Percentiles rank a stretch among this genome's conserved stretches.
These are phyloP conservation scores for Candida methanosorbosa DNA, from an alignment of 805 yeast species.

Conservation along the genomic window DNA sequence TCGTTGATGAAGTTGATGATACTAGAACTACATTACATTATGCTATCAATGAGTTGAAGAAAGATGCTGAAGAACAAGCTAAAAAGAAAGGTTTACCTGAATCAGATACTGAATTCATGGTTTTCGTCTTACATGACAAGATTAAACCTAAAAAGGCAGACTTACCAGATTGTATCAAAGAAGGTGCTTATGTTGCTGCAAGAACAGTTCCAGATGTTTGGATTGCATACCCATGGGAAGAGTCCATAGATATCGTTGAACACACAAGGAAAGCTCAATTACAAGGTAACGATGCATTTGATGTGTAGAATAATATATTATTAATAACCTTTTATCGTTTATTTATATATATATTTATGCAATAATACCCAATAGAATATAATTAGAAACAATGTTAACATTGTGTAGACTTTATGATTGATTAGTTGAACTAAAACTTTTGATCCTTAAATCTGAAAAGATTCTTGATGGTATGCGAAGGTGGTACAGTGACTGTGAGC, in stretches of 20 bases:
- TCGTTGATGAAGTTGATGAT: constrained; percentile 82
- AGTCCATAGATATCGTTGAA: constrained; percentile 62
- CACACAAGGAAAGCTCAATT: constrained; percentile 65
- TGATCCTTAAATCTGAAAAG: constrained; percentile 2
- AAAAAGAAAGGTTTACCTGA: constrained; percentile 40
- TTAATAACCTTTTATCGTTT: background rate
- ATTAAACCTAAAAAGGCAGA: constrained; percentile 63
- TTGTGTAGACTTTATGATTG: constrained; percentile 8
- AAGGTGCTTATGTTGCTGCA: constrained; percentile 62
- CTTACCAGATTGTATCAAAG: constrained; percentile 54
- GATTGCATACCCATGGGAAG: constrained; percentile 90
- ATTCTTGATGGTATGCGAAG: background rate
- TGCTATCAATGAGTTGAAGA: constrained; percentile 65
- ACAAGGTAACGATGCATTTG: constrained; percentile 55
- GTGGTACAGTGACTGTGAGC: constrained; percentile 5
- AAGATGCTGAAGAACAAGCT: constrained; percentile 60
- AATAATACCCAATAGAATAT: background rate
- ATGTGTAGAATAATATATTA: constrained; percentile 6
- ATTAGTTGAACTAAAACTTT: constrained; percentile 4
- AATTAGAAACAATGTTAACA: background rate
- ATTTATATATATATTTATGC: background rate
- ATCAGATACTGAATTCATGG: constrained; percentile 55
- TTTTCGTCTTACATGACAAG: constrained; percentile 75
- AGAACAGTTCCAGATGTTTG: constrained; percentile 69
- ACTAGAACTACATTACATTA: constrained; percentile 79